These are phyloP conservation scores for Leptographium flavum DNA, from an alignment of 2,329 filamentous ascomycete species.

Conservation along the genomic window DNA sequence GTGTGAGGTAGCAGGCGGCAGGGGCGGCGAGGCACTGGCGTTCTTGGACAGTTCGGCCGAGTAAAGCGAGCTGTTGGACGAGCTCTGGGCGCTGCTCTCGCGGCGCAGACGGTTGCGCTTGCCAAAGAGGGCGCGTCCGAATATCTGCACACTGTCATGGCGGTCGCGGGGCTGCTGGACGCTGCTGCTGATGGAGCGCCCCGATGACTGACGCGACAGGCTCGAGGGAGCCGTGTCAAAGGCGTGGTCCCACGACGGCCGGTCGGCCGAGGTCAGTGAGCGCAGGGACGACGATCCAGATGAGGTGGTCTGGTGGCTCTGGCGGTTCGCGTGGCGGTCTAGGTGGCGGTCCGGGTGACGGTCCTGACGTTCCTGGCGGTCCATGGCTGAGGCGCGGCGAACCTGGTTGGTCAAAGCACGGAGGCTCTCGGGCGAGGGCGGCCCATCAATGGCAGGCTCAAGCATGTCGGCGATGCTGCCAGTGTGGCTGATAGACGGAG, in stretches of 20 bases:
- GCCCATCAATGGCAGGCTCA: conserved; percentile 44
- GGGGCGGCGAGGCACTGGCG: conserved; percentile 4
- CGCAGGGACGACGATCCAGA: conserved; percentile 41
- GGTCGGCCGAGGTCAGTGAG: conserved; percentile 28
- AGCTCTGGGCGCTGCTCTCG: conserved; percentile 33
- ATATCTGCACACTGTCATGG: conserved; percentile 43
- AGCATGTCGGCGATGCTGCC: conserved; percentile 28
- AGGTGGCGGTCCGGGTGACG: conserved; percentile 23
- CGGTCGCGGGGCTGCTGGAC: conserved; percentile 38
- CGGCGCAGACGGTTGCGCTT: conserved; percentile 37
- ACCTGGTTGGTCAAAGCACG: conserved; percentile 45
- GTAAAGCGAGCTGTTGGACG: conserved; percentile 33
- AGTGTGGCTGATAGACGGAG: conserved; percentile 3
- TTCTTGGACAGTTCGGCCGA: conserved; percentile 24
- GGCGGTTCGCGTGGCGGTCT: conserved; percentile 23
- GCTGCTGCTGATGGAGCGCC: conserved; percentile 37
- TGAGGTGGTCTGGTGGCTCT: conserved; percentile 32
- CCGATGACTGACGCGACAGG: conserved; percentile 41
- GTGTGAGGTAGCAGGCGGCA: conserved; percentile 15
- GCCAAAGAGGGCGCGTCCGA: conserved; percentile 45
- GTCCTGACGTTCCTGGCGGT: conserved; percentile 22
- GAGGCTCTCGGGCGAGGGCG: conserved; percentile 45
- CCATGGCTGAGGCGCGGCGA: conserved; percentile 35
- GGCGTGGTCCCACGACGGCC: conserved; percentile 34
- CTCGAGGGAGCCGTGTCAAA: conserved; percentile 21